A percentile compares a stretch with the other conserved stretches of the same genome.
Conservation (phyloP, 2,329 filamentous ascomycete species). For the Penicillium italicum region DNA sequence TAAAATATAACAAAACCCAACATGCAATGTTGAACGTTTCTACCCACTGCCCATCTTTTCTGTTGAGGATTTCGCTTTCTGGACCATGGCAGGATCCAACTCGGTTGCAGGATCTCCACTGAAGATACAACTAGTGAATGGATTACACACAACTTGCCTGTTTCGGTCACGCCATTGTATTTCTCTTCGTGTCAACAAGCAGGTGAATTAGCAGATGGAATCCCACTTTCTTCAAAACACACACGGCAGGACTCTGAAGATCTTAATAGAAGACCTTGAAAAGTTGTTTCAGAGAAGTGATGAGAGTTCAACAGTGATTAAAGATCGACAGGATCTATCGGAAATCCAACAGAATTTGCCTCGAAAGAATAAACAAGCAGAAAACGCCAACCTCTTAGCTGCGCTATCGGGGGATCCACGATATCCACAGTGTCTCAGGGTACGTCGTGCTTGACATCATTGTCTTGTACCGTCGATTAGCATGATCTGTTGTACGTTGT, state of each 20-base stretch:
- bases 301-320: neutral
- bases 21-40: neutral
- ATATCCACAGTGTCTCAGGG: conserved; percentile 8
- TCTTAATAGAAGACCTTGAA: neutral
- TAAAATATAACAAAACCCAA: no score
- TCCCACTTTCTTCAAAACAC: neutral
- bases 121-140: neutral
- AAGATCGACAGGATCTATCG: conserved; percentile 1
- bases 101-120: neutral
- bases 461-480: neutral
- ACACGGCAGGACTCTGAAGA: neutral
- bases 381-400: neutral
- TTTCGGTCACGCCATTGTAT: neutral
- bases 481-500: neutral
- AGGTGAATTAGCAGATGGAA: neutral
- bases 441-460: conserved; percentile 1
- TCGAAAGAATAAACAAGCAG: neutral
- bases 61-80: neutral
- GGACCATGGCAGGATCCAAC: neutral
- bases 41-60: neutral
- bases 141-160: neutral
- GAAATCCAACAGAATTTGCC: neutral
- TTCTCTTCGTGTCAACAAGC: neutral
- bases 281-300: neutral
- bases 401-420: neutral